A percentile compares a stretch with the other conserved stretches of the same genome.
These are phyloP conservation scores for Suhomyces bokatorum DNA, from an alignment of 1,139 yeast genomes.

Conservation along the genomic window DNA sequence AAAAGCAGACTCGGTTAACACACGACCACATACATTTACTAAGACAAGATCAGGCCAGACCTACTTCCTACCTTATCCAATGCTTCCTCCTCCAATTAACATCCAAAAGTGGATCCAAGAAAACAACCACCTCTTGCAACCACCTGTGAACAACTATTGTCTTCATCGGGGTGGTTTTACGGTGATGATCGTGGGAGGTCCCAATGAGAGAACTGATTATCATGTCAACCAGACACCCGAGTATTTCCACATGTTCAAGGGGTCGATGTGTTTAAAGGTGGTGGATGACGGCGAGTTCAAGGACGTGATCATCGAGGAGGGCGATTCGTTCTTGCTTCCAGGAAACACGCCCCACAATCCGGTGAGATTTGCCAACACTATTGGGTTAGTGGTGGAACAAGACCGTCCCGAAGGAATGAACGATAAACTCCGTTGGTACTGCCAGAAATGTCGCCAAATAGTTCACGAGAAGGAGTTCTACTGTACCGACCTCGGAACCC, in stretches of 20 bases:
- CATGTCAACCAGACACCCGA: constrained; percentile 95
- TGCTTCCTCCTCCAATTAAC: constrained; percentile 73
- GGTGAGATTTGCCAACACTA: constrained; percentile 78
- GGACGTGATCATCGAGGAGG: constrained; percentile 76
- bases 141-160: constrained; percentile 91
- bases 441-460: constrained; percentile 62
- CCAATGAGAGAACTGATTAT: constrained; percentile 89
- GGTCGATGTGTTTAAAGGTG: constrained; percentile 79
- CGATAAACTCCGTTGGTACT: constrained; percentile 86
- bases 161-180: constrained; percentile 91
- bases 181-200: constrained; percentile 94
- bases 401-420: constrained; percentile 73
- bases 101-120: constrained; percentile 79
- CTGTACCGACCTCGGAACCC: constrained; percentile 84
- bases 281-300: constrained; percentile 80
- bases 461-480: constrained; percentile 73
- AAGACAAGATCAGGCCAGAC: constrained; percentile 3
- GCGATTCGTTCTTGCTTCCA: constrained; percentile 84
- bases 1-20: not conserved
- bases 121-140: constrained; percentile 72
- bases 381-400: constrained; percentile 93
- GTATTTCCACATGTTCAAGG: constrained; percentile 86
- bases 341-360: constrained; percentile 89
- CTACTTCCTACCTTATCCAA: constrained; percentile 17
- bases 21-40: not conserved